Evolutionary conservation across 2,329 filamentous ascomycete species (phyloP).

Genomic region (Akanthomyces lecanii): DNA sequence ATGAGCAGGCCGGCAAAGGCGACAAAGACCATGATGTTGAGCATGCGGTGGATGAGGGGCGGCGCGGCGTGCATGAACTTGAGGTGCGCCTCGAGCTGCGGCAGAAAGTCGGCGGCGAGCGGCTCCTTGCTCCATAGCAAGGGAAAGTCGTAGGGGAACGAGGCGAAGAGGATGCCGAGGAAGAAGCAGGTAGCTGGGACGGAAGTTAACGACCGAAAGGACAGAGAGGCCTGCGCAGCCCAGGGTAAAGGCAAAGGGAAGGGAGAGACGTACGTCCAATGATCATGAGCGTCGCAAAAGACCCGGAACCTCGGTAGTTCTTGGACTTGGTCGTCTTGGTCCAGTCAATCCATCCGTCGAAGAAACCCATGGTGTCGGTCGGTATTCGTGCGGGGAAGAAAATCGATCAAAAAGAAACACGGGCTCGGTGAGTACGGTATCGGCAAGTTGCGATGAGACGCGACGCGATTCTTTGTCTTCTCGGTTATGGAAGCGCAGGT

Average conservation of each 20-base stretch:
- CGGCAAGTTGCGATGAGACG: background rate
- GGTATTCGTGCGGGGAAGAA: background rate
- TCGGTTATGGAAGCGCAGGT: background rate
- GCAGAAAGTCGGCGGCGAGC: slow-evolving; percentile 65
- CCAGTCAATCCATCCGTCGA: slow-evolving; percentile 44
- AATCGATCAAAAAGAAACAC: background rate
- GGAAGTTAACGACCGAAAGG: background rate
- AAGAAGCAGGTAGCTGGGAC: slow-evolving; percentile 83
- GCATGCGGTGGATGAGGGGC: slow-evolving; percentile 84
- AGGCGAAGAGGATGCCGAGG: slow-evolving; percentile 94
- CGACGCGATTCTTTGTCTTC: background rate
- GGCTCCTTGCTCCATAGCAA: slow-evolving; percentile 73
- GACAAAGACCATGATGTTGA: slow-evolving; percentile 87
- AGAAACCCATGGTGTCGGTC: slow-evolving; percentile 16
- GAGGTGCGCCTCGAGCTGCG: slow-evolving; percentile 84
- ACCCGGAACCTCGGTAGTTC: slow-evolving; percentile 57
- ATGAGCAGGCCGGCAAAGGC: slow-evolving; percentile 84
- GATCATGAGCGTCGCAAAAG: slow-evolving; percentile 96
- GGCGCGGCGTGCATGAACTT: slow-evolving; percentile 88
- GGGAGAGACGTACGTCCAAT: slow-evolving; percentile 70
- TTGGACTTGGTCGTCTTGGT: slow-evolving; percentile 54
- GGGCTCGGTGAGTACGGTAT: background rate
- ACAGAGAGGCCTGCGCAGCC: background rate
- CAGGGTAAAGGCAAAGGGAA: background rate
- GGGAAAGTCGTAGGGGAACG: slow-evolving; percentile 92